Conservation (phyloP, 257 asterid species). For the Nicotiana noctiflora region DNA sequence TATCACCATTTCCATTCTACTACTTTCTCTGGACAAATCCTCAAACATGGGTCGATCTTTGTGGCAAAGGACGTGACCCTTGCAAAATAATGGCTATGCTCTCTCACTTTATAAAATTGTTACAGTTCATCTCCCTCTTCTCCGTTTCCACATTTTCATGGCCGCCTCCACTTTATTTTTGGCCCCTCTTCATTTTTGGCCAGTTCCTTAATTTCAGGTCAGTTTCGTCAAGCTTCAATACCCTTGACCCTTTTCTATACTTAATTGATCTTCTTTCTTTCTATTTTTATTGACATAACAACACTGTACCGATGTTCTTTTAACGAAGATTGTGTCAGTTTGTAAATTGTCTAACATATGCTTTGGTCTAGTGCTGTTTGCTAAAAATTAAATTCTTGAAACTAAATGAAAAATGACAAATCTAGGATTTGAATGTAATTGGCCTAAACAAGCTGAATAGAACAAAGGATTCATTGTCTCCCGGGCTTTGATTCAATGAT, state of each 20-base stretch:
- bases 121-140: constrained; percentile 57
- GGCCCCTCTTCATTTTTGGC: constrained; percentile 72
- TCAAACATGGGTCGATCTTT: constrained; percentile 69
- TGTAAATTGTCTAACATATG: not conserved
- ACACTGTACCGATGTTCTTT: not conserved
- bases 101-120: constrained; percentile 60
- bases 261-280: not conserved
- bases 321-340: not conserved
- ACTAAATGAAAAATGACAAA: not conserved
- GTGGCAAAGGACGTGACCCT: constrained; percentile 72
- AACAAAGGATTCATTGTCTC: not conserved
- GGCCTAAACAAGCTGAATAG: not conserved
- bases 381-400: not conserved
- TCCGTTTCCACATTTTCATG: constrained; percentile 72
- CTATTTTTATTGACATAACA: not conserved
- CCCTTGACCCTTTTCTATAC: too few species aligned
- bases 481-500: not conserved
- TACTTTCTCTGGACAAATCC: constrained; percentile 83
- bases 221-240: not conserved
- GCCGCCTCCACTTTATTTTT: constrained; percentile 90
- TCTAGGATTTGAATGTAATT: not conserved
- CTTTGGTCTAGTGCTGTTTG: not conserved
- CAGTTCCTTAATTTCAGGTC: constrained; percentile 95
- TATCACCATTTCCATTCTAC: constrained; percentile 87
- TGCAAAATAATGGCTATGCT: constrained; percentile 64